These are phyloP conservation scores for Vanderwaltozyma tropicalis DNA, from an alignment of 805 yeast species.

Conservation along the genomic window DNA sequence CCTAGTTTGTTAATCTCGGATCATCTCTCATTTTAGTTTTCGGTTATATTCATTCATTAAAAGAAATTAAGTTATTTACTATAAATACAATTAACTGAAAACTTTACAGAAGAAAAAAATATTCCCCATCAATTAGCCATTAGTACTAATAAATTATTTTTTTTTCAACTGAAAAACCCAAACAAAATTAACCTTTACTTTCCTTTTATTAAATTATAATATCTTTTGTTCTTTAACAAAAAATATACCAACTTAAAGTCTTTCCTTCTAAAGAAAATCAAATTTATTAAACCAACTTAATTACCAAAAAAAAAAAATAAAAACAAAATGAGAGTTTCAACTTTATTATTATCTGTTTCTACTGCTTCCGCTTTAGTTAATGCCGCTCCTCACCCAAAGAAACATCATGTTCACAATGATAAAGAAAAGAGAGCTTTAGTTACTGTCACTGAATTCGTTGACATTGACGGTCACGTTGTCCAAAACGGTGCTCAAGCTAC, in stretches of 20 bases:
- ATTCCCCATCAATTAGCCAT: no score
- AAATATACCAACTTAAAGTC: neutral
- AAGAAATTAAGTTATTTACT: no score
- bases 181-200: no score
- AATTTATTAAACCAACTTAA: neutral
- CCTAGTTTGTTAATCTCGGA: no score
- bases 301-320: neutral
- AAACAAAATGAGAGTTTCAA: conserved; percentile 2
- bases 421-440: conserved; percentile 25
- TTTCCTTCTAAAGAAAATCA: neutral
- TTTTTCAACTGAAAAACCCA: no score
- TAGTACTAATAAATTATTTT: no score
- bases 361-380: conserved; percentile 20
- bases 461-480: conserved; percentile 22
- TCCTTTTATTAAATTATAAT: no score
- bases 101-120: no score
- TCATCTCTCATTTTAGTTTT: no score
- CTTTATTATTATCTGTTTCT: conserved; percentile 1
- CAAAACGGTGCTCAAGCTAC: conserved; percentile 12
- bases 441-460: conserved; percentile 26
- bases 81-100: no score
- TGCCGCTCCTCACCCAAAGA: conserved; percentile 20
- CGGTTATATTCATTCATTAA: no score
- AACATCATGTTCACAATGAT: conserved; percentile 15
- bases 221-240: no score